These are phyloP conservation scores for Phytophthora constricta DNA, from an alignment of 352 stramenopile species.

Conservation along the genomic window DNA sequence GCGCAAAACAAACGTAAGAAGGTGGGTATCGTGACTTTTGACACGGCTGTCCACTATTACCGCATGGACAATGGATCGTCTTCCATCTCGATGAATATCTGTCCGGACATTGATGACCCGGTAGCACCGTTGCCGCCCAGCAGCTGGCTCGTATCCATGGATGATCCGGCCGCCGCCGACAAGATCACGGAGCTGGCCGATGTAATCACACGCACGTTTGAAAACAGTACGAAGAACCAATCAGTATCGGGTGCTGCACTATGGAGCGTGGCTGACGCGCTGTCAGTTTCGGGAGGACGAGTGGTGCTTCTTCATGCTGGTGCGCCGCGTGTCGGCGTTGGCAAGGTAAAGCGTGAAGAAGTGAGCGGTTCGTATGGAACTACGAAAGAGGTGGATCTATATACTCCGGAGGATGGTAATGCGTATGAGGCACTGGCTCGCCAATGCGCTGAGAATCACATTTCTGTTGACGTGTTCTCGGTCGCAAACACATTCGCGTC, in stretches of 20 bases:
- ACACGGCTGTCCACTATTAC: conserved; percentile 87
- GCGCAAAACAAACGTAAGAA: conserved; percentile 87
- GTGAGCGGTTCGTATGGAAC: conserved; percentile 82
- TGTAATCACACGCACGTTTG: conserved; percentile 74
- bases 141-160: conserved; percentile 87
- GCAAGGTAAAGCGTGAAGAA: conserved; percentile 82
- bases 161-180: conserved; percentile 71
- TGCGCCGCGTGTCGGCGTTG: conserved; percentile 75
- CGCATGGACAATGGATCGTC: conserved; percentile 68
- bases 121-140: conserved; percentile 70
- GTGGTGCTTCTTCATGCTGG: conserved; percentile 81
- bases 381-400: conserved; percentile 87
- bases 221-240: conserved; percentile 80
- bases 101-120: conserved; percentile 83
- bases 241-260: conserved; percentile 77
- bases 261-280: conserved; percentile 79
- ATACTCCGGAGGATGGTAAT: conserved; percentile 75
- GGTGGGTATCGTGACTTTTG: conserved; percentile 90
- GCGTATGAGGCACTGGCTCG: conserved; percentile 72
- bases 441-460: conserved; percentile 76
- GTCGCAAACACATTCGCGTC: conserved; percentile 87
- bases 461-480: conserved; percentile 88
- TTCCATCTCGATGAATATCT: conserved; percentile 79
- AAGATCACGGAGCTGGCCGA: conserved; percentile 75
- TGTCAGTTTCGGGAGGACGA: conserved; percentile 65